Conservation (phyloP, 352 stramenopile species). For the Pythium pyrilobum region DNA sequence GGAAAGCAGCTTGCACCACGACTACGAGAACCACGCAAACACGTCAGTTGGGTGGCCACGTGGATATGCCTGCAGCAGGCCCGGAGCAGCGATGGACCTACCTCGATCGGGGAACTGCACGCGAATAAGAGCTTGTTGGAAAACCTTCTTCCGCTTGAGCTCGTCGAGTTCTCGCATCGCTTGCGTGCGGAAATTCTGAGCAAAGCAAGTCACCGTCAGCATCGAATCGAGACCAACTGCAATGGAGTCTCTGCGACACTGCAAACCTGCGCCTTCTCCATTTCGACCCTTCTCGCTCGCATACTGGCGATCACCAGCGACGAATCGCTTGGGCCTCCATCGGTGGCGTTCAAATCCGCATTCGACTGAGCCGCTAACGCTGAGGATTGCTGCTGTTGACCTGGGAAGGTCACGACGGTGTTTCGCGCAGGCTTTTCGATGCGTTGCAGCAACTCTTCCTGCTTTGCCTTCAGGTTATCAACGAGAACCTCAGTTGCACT, state of each 20-base stretch:
- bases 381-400: conserved; percentile 10
- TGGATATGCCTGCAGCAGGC: too few relatives aligned
- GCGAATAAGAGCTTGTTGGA: conserved; percentile 67
- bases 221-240: not conserved
- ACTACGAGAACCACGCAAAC: conserved; percentile 25
- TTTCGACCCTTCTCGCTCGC: conserved; percentile 57
- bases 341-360: conserved; percentile 8
- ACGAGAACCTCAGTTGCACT: conserved; percentile 78
- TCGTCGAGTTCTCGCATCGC: conserved; percentile 87
- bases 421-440: conserved; percentile 61
- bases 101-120: conserved; percentile 83
- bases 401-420: conserved; percentile 46
- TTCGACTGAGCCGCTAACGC: not conserved
- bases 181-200: conserved; percentile 77
- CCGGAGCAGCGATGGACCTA: too few relatives aligned
- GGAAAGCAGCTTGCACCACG: conserved; percentile 76
- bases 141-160: conserved; percentile 79
- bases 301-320: conserved; percentile 72
- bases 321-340: conserved; percentile 43
- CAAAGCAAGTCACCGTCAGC: conserved; percentile 2
- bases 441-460: conserved; percentile 54
- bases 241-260: not conserved
- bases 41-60: not conserved
- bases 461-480: conserved; percentile 68
- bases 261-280: conserved; percentile 72